A percentile compares a stretch with the other conserved stretches of the same genome.
These are phyloP conservation scores for Bertia moriformis DNA, from an alignment of 2,329 filamentous ascomycete species.

Conservation along the genomic window DNA sequence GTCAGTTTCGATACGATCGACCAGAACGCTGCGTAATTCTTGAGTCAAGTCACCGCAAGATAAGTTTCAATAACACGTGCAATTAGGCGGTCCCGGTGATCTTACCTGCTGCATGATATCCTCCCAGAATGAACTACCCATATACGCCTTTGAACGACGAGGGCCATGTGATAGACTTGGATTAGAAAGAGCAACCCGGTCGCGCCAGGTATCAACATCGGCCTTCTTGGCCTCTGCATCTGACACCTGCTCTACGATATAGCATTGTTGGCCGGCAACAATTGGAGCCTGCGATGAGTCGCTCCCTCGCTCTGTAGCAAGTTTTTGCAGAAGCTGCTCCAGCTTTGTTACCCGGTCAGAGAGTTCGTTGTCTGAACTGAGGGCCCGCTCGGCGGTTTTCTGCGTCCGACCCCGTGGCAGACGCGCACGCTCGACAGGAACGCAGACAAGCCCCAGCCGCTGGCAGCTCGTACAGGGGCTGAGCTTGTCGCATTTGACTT, in stretches of 20 bases:
- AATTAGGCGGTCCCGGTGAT: no score
- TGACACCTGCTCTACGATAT: background rate
- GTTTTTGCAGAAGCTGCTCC: background rate
- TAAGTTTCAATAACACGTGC: no score
- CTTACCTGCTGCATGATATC: background rate
- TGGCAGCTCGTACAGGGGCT: constrained; percentile 15
- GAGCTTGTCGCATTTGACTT: constrained; percentile 17
- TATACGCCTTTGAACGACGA: no score
- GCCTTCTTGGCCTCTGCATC: background rate
- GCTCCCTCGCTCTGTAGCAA: background rate
- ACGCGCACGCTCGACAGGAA: constrained; percentile 14
- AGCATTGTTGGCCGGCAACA: background rate
- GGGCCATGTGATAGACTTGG: no score
- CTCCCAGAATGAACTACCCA: background rate
- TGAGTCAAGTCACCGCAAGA: background rate
- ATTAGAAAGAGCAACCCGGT: no score
- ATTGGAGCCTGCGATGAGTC: background rate
- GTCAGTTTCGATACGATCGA: background rate
- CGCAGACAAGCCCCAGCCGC: constrained; percentile 9
- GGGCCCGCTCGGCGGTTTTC: background rate
- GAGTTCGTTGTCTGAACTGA: background rate
- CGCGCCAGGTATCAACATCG: background rate
- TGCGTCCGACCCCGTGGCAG: constrained; percentile 14
- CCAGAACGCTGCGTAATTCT: background rate
- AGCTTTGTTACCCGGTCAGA: background rate